Evolutionary conservation across 352 stramenopile genomes (phyloP).

Genomic region (Globisporangium spinosum): DNA sequence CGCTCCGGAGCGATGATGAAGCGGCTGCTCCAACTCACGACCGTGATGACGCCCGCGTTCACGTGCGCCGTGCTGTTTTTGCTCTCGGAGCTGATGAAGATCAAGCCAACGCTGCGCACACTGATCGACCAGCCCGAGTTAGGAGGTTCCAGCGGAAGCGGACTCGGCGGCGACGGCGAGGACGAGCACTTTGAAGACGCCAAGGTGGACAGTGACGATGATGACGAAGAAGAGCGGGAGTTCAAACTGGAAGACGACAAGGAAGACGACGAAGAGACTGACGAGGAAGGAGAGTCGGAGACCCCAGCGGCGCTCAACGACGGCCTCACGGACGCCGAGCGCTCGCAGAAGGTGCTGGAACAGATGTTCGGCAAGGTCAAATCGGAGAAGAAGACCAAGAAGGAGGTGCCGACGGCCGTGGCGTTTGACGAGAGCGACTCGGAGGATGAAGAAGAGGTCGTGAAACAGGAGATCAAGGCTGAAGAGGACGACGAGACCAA

Average conservation of each 20-base stretch:
- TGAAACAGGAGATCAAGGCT: conserved; percentile 2
- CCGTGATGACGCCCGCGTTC: conserved; percentile 83
- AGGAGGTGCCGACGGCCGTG: conserved; percentile 27
- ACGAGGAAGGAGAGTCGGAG: conserved; percentile 29
- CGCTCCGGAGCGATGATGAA: conserved; percentile 93
- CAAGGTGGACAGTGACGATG: conserved; percentile 21
- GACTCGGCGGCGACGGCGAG: conserved; percentile 20
- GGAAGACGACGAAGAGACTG: conserved; percentile 30
- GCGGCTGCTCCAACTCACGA: conserved; percentile 85
- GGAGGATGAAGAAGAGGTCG: conserved; percentile 24
- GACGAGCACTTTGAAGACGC: conserved; percentile 61
- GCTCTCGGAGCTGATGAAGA: conserved; percentile 92
- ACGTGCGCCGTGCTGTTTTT: conserved; percentile 93
- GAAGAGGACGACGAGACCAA: conserved; percentile 1
- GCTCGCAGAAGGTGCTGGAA: conserved; percentile 50
- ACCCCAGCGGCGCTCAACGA: conserved; percentile 29
- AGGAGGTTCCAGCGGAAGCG: conserved; percentile 9
- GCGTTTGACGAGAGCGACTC: conserved; percentile 24
- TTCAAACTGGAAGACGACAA: conserved; percentile 42
- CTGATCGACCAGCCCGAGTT: conserved; percentile 66
- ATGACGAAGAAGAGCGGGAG: conserved; percentile 4
- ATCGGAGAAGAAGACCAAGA: conserved; percentile 18
- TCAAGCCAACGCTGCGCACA: conserved; percentile 71
- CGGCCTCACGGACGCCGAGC: conserved; percentile 47
- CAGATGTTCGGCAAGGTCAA: conserved; percentile 54